Evolutionary conservation across 192 early-diverging fungal genomes (phyloP).

Genomic region (Backusella tarrabulga): DNA sequence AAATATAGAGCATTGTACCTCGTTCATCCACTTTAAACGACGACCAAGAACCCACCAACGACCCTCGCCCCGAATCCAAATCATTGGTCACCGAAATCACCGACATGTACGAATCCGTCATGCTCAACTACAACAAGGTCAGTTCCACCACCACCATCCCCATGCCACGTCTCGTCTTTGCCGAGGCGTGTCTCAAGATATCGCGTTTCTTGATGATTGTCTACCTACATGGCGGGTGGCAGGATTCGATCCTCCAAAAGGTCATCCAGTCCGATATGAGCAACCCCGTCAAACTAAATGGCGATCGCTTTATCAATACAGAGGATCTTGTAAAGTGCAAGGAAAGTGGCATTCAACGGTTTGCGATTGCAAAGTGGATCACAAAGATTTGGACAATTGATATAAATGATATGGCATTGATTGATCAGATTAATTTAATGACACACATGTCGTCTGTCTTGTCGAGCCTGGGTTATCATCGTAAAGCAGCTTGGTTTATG

Average conservation of each 20-base stretch:
- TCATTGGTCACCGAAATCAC: constrained; percentile 54
- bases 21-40: neutral
- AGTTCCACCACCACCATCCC: constrained; percentile 38
- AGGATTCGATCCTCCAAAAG: constrained; percentile 32
- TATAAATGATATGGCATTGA: constrained; percentile 52
- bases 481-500: constrained; percentile 34
- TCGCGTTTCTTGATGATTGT: constrained; percentile 60
- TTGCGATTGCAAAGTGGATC: constrained; percentile 65
- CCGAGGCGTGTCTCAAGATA: constrained; percentile 65
- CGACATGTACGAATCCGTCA: constrained; percentile 66
- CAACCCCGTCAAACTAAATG: neutral
- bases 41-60: neutral
- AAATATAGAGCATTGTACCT: neutral
- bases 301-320: neutral
- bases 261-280: constrained; percentile 31
- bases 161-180: constrained; percentile 59
- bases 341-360: constrained; percentile 41
- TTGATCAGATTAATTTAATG: constrained; percentile 51
- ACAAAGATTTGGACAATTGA: constrained; percentile 53
- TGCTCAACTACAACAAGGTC: constrained; percentile 62
- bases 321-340: constrained; percentile 16
- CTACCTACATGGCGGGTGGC: constrained; percentile 37
- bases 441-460: constrained; percentile 28
- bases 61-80: neutral
- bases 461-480: constrained; percentile 32